Evolutionary conservation across 2,329 filamentous ascomycete species (phyloP), one percentile per base, ranked within the genome.

Genomic region (Aureobasidium uvarum): DNA sequence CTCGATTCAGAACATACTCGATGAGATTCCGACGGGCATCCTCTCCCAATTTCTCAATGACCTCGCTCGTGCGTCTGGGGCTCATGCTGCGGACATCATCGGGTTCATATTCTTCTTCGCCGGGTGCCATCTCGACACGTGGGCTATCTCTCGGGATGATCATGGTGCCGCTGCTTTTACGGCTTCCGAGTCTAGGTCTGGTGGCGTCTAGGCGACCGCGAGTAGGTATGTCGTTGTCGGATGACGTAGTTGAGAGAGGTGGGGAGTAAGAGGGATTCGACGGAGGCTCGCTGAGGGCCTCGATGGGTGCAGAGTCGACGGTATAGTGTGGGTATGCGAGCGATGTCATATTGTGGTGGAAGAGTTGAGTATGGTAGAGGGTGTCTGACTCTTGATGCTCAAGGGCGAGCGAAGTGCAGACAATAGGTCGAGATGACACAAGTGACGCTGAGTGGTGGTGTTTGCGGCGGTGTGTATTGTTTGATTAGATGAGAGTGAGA

Each of bases 81-180:
- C 93, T 97, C 94, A 99, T 98, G 67, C 92, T 90, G 72, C 94
- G 83, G 68, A 95, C 93, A 76, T 97, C 93, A 75, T 92, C 90
- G 28, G 92, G 89, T 31, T 92, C 91, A 71, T 92, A 90, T 68
- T 91, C 84, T 68, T 89, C 85, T 45, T 87, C 83, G 66, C 90
- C 86, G 64, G 86, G 78, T 31, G 51, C 56, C 20, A 89, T 84
- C 67, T 90, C 89, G 64, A 90, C 85, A 65, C 87, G 85, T 6
- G 85, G 85, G 69, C 84, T 88, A 41, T 92, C 89, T 68, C 90
- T 85, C 28, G 89, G 86, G 6, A 95, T 89, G 65, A 92, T 89
- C 70, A 94, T 88, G 41, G 90, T 91, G 62, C 89, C 90, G 74
- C 89, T 93, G 73, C 87, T 89, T 77, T 91, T 90, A 50, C 90